Evolutionary conservation across 768 basidiomycete species (phyloP).

Genomic region (Nevesoporus exiguus): DNA sequence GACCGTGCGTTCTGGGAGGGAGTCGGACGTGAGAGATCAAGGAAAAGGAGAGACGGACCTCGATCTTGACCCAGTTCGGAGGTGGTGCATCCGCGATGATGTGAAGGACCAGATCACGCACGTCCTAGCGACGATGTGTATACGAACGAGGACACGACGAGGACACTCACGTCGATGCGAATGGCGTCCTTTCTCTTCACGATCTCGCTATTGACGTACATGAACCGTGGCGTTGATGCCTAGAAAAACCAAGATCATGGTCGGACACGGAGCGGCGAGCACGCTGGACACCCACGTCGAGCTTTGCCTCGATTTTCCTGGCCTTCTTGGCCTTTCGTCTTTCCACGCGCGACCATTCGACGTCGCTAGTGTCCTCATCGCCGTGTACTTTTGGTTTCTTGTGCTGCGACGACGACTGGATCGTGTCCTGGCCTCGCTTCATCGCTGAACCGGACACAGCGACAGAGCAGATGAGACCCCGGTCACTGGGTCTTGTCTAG

Average conservation of each 20-base stretch:
- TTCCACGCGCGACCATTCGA: slow-evolving; percentile 68
- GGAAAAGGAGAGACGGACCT: slow-evolving; percentile 46
- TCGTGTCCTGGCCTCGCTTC: background rate
- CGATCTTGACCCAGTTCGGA: slow-evolving; percentile 81
- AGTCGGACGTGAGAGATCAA: background rate
- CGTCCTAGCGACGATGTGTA: slow-evolving; percentile 52
- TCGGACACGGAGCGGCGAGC: slow-evolving; percentile 15
- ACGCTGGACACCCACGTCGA: slow-evolving; percentile 53
- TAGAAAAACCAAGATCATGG: slow-evolving; percentile 31
- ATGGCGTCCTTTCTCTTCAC: slow-evolving; percentile 67
- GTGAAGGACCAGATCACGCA: slow-evolving; percentile 83
- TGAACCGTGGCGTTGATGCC: slow-evolving; percentile 56
- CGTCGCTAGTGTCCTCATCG: slow-evolving; percentile 41
- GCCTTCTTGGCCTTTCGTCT: slow-evolving; percentile 69
- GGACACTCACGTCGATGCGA: slow-evolving; percentile 66
- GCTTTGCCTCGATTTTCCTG: slow-evolving; percentile 53
- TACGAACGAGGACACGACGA: too few relatives aligned
- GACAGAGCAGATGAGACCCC: background rate
- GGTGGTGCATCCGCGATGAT: slow-evolving; percentile 79
- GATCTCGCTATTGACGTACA: slow-evolving; percentile 80
- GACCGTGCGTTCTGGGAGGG: slow-evolving; percentile 58
- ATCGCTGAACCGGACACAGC: background rate
- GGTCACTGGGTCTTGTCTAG: too few relatives aligned
- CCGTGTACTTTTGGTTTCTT: slow-evolving; percentile 41
- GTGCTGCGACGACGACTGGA: slow-evolving; percentile 8